Conservation (phyloP, 2,329 filamentous ascomycete genomes). For the Xylariaceae sp. region DNA sequence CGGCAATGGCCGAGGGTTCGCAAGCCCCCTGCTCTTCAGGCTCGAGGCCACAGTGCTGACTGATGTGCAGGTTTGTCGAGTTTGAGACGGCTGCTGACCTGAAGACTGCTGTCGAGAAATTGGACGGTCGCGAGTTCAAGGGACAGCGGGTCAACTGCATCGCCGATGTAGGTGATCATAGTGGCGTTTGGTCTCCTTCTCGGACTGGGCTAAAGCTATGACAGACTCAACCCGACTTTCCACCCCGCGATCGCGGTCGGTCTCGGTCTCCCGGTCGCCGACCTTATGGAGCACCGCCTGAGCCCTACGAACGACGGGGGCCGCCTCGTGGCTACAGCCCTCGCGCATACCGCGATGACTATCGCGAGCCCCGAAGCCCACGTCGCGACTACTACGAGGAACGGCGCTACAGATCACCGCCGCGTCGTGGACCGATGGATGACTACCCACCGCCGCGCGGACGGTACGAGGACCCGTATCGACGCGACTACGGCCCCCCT, state of each 20-base stretch:
- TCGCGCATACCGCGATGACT: conserved; percentile 61
- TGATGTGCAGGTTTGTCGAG: conserved; percentile 72
- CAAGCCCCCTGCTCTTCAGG: conserved; percentile 12
- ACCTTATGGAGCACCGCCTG: conserved; percentile 56
- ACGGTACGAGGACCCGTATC: conserved; percentile 72
- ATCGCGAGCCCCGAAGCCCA: conserved; percentile 79
- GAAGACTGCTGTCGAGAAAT: conserved; percentile 86
- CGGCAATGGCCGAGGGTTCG: conserved; percentile 85
- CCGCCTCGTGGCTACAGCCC: conserved; percentile 77
- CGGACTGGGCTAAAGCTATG: not conserved
- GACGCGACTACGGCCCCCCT: conserved; percentile 55
- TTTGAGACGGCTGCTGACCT: conserved; percentile 91
- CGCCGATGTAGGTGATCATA: conserved; percentile 65
- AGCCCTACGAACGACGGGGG: conserved; percentile 79
- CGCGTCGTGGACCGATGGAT: conserved; percentile 62
- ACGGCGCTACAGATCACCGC: conserved; percentile 72
- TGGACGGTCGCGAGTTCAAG: conserved; percentile 90
- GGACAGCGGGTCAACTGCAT: conserved; percentile 77
- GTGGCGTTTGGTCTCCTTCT: not conserved
- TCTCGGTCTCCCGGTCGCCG: conserved; percentile 71
- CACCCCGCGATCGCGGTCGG: conserved; percentile 57
- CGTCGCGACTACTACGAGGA: conserved; percentile 86
- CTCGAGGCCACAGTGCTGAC: conserved; percentile 9
- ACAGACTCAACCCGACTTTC: conserved; percentile 73
- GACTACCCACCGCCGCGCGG: conserved; percentile 66